phyloP scores from a whole-genome alignment of 1,284 basidiomycete species.

The Mycena sp. region DNA sequence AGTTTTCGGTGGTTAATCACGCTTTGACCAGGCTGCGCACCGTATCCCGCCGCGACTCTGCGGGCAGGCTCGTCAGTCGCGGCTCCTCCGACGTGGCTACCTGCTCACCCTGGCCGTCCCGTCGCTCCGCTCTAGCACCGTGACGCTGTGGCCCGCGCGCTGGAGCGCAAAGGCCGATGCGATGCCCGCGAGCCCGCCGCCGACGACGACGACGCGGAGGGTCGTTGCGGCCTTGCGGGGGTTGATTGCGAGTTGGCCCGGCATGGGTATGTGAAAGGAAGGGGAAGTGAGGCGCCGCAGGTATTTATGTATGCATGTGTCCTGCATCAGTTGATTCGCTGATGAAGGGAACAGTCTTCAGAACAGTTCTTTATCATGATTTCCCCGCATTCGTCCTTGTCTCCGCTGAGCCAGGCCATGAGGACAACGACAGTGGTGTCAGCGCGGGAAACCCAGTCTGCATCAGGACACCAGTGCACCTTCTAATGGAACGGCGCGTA shows the following conservation, averaged over 20 bases:
- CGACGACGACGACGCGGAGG: slow-evolving; percentile 27
- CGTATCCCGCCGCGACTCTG: slow-evolving; percentile 47
- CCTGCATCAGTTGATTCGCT: neutral
- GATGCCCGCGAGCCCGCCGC: slow-evolving; percentile 43
- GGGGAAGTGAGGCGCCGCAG: neutral
- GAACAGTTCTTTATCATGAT: too few species aligned
- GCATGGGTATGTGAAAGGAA: slow-evolving; percentile 15
- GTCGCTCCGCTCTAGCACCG: slow-evolving; percentile 50
- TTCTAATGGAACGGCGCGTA: too few species aligned
- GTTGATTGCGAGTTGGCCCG: slow-evolving; percentile 20
- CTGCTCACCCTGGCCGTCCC: slow-evolving; percentile 45
- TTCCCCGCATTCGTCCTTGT: neutral
- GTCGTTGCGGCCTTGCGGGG: slow-evolving; percentile 17
- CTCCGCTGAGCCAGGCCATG: neutral
- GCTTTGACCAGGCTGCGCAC: slow-evolving; percentile 30
- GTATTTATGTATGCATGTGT: slow-evolving; percentile 6
- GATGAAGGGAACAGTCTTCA: too few species aligned
- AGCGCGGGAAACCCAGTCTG: too few species aligned
- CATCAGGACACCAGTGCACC: too few species aligned
- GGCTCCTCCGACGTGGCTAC: neutral
- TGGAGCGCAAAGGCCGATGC: slow-evolving; percentile 53
- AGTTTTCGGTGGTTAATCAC: neutral
- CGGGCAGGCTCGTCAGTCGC: neutral
- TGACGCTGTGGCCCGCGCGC: slow-evolving; percentile 53
- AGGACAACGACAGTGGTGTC: too few species aligned